Evolutionary conservation across 257 asterid genomes (phyloP).

Genomic region (Scutellaria barbata): DNA sequence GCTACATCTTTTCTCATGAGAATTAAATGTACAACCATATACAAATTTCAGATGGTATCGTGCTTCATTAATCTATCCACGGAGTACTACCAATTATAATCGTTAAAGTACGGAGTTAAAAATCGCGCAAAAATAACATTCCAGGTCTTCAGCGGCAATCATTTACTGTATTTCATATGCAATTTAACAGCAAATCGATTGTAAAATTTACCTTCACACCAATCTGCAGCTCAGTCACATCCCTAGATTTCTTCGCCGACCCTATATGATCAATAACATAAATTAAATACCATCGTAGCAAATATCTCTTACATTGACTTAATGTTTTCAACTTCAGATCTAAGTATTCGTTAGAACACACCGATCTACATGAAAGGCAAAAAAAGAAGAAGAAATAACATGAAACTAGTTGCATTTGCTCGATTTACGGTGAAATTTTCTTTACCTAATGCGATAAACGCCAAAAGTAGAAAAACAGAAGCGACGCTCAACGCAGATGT

Average conservation of each 20-base stretch:
- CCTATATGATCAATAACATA: constrained; percentile 40
- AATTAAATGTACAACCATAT: background rate
- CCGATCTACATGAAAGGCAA: background rate
- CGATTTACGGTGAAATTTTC: background rate
- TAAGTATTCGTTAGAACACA: background rate
- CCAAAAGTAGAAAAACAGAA: constrained; percentile 44
- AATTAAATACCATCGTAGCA: background rate
- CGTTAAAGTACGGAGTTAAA: too few relatives aligned
- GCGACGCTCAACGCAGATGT: constrained; percentile 39
- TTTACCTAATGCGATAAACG: constrained; percentile 58
- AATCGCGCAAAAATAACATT: too few relatives aligned
- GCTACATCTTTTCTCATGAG: too few relatives aligned
- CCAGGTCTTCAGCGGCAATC: background rate
- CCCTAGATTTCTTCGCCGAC: constrained; percentile 78
- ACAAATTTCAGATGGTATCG: too few relatives aligned
- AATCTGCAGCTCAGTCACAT: constrained; percentile 91
- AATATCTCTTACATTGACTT: background rate
- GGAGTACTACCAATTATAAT: background rate
- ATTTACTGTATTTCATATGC: background rate
- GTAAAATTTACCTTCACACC: constrained; percentile 79
- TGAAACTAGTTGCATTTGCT: constrained; percentile 8
- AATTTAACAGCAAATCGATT: background rate
- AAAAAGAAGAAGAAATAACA: background rate
- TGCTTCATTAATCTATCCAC: too few relatives aligned
- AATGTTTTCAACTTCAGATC: constrained; percentile 22